Conservation (phyloP, 371 early-diverging fungal species). For the Nematocida sp. region DNA sequence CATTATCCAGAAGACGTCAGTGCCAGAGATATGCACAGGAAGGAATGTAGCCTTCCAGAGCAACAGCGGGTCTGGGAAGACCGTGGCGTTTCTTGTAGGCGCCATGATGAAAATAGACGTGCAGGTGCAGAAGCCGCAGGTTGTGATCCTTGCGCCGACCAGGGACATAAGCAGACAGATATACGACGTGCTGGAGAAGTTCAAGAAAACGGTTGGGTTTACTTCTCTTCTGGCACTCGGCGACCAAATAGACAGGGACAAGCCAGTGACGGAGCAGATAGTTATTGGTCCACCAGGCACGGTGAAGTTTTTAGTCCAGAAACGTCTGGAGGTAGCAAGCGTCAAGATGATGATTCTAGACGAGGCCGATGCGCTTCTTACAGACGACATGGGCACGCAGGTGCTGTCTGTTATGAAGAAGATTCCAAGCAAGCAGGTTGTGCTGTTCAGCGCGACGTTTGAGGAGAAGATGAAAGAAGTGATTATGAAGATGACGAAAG, state of each 20-base stretch:
- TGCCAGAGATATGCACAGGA: conserved; percentile 69
- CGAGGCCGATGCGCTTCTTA: conserved; percentile 62
- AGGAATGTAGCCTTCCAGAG: conserved; percentile 96
- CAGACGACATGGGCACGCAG: conserved; percentile 67
- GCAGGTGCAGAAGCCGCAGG: conserved; percentile 51
- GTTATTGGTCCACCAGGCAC: conserved; percentile 87
- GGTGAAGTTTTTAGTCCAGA: conserved; percentile 67
- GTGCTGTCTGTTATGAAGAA: conserved; percentile 66
- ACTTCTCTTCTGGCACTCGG: conserved; percentile 72
- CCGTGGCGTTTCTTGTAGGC: conserved; percentile 71
- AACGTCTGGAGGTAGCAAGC: conserved; percentile 15
- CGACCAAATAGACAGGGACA: conserved; percentile 65
- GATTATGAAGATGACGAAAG: conserved; percentile 71
- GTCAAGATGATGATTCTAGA: conserved; percentile 62
- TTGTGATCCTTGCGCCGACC: conserved; percentile 81
- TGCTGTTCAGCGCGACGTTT: conserved; percentile 88
- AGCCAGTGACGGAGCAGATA: conserved; percentile 66
- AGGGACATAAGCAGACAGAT: conserved; percentile 92
- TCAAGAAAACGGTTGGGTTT: conserved; percentile 77
- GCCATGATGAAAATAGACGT: conserved; percentile 43
- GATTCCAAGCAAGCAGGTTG: conserved; percentile 66
- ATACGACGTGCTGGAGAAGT: conserved; percentile 74
- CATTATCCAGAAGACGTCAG: conserved; percentile 34
- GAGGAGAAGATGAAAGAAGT: conserved; percentile 72
- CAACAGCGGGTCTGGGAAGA: conserved; percentile 90